Percentiles rank a stretch among this genome's conserved stretches.
Conservation (phyloP, 495 filamentous ascomycete species). For the Talaromyces borbonicus region DNA sequence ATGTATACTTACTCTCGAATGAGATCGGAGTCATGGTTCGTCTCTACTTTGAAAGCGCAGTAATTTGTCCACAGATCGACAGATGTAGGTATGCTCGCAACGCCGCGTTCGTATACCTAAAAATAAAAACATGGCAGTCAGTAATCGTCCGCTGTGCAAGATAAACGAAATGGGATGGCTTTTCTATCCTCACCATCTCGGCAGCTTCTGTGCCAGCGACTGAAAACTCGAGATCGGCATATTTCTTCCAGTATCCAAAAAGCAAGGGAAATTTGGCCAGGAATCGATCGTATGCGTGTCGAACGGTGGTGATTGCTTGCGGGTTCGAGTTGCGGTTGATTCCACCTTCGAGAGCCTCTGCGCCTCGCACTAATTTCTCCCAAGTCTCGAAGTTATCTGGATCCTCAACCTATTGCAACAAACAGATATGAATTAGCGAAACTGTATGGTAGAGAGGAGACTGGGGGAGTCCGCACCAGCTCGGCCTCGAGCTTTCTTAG, state of each 20-base stretch:
- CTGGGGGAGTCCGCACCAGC: constrained; percentile 49
- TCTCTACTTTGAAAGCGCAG: constrained; percentile 95
- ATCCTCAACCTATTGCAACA: constrained; percentile 45
- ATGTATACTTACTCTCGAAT: constrained; percentile 97
- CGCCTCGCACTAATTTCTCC: constrained; percentile 82
- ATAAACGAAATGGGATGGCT: neutral
- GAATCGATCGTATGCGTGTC: constrained; percentile 83
- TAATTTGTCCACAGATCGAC: constrained; percentile 97
- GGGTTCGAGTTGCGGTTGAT: constrained; percentile 95
- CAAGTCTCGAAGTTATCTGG: constrained; percentile 90
- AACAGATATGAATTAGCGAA: constrained; percentile 7
- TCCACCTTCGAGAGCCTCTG: constrained; percentile 80
- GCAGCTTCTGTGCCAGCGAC: constrained; percentile 95
- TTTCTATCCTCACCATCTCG: constrained; percentile 66
- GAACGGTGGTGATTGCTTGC: constrained; percentile 75
- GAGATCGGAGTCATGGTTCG: constrained; percentile 83
- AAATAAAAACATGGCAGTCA: neutral
- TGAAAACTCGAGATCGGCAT: constrained; percentile 94
- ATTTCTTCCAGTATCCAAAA: constrained; percentile 99
- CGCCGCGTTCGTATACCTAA: constrained; percentile 89
- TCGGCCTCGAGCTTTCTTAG: constrained; percentile 67
- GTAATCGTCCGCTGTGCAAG: too few relatives aligned
- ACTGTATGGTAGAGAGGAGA: neutral
- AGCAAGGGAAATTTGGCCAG: constrained; percentile 91
- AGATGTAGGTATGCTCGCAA: constrained; percentile 85